Conservation (phyloP, 768 basidiomycete genomes). For the Phlebiopsis gigantea region DNA sequence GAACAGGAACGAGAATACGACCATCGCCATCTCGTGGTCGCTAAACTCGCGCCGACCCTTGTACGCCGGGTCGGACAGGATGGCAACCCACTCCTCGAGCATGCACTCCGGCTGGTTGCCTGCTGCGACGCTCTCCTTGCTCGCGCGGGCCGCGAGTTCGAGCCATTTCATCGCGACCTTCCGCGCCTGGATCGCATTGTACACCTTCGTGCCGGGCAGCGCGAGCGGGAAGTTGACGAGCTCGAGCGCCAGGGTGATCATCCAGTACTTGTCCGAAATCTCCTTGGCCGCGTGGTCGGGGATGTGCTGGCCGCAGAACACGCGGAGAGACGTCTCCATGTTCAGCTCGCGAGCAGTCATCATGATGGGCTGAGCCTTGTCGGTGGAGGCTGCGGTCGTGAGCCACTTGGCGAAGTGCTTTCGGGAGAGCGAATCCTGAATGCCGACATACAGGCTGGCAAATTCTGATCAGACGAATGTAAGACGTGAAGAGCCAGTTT, state of each 20-base stretch:
- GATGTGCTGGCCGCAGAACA: conserved; percentile 92
- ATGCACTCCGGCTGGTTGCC: conserved; percentile 83
- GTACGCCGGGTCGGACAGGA: conserved; percentile 54
- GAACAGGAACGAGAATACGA: conserved; percentile 93
- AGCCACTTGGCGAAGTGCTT: conserved; percentile 76
- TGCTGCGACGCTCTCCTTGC: conserved; percentile 77
- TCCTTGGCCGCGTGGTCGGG: conserved; percentile 71
- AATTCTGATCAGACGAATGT: neutral
- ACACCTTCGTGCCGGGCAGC: conserved; percentile 94
- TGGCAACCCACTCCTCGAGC: conserved; percentile 87
- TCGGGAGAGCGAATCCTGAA: conserved; percentile 81
- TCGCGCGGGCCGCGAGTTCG: conserved; percentile 68
- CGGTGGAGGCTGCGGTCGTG: conserved; percentile 40
- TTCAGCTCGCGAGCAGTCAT: conserved; percentile 89
- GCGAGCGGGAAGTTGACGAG: conserved; percentile 98
- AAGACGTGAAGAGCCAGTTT: conserved; percentile 12
- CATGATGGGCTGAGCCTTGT: conserved; percentile 65
- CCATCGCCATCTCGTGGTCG: conserved; percentile 95
- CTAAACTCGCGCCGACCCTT: conserved; percentile 86
- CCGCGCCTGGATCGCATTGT: conserved; percentile 86
- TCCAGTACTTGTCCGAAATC: conserved; percentile 94
- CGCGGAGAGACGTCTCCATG: conserved; percentile 94
- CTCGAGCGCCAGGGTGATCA: conserved; percentile 90
- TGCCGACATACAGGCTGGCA: conserved; percentile 70
- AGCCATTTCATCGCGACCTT: conserved; percentile 82